Evolutionary conservation across 495 filamentous ascomycete genomes (phyloP).

Genomic region (Platismatia glauca): DNA sequence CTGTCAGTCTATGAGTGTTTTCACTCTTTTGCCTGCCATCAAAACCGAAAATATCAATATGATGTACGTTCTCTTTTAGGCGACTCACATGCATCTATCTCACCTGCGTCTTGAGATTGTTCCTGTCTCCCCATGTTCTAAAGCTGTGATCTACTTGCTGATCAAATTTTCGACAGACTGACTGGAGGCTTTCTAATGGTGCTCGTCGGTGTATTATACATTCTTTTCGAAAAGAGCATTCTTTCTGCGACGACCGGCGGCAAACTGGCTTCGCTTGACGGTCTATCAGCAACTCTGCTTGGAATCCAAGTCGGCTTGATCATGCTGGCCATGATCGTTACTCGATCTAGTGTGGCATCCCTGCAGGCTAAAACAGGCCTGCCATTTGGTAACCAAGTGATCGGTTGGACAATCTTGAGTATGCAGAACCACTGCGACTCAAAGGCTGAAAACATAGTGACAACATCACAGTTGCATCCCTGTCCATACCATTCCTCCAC

Average conservation of each 20-base stretch:
- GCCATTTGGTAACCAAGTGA: constrained; percentile 78
- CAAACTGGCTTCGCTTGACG: constrained; percentile 35
- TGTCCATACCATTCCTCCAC: constrained; percentile 74
- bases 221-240: constrained; percentile 70
- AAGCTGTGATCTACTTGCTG: background rate
- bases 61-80: constrained; percentile 50
- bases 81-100: background rate
- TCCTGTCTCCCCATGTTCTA: background rate
- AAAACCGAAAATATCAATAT: constrained; percentile 70
- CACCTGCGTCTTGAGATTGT: background rate
- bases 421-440: constrained; percentile 27
- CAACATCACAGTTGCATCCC: constrained; percentile 50
- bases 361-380: constrained; percentile 80
- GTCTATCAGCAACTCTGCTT: constrained; percentile 43
- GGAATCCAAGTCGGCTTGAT: constrained; percentile 71
- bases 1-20: constrained; percentile 76
- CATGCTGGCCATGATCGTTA: constrained; percentile 74
- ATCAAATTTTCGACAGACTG: constrained; percentile 45
- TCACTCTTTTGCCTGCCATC: constrained; percentile 79
- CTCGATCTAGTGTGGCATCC: constrained; percentile 68
- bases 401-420: constrained; percentile 82
- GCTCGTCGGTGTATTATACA: constrained; percentile 65
- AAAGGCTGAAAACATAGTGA: background rate
- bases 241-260: constrained; percentile 34
- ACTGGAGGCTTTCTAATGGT: constrained; percentile 74